Evolutionary conservation across 1,284 basidiomycete genomes (phyloP), one percentile per base, ranked within the genome.

Genomic region (Stygiomarasmius scandens): DNA sequence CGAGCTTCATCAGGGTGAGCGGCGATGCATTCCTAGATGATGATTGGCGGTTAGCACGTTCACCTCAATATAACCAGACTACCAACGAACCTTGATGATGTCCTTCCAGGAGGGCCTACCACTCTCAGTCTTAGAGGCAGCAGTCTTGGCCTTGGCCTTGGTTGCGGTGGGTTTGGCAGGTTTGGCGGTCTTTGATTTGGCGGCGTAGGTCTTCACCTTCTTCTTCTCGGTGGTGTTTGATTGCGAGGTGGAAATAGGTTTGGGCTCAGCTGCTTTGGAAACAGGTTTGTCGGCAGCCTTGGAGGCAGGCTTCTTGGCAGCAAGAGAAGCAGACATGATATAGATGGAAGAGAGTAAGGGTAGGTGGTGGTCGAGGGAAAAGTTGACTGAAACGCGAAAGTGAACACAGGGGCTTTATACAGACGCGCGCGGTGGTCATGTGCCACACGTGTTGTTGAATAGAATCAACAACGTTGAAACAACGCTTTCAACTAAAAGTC

Each of bases 1-100:
- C 89, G 85, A 36, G 81, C 77, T 43, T 90, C 89, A 52, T 84
- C 84, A 60, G 84, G 83, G 70, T 89, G 79, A 29, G 76, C 79
- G 54, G 75, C 67, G 72, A 94, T 89, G 66, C 87, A 89, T 75
- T 92, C 89, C 84, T 86, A 63, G 22, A 32, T 32, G 12, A 32
- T 12, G 12, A 32, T 32, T 32, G 29, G 29, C 29, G 29, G 29
- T 32, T 32, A 32, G 12, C 29, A 32, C 12, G 24, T 23, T 10
- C 44, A 52, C 38, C 46, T 62, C 59, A n/a, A 60, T 47, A 58
- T 32, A 41, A 44, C 51, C 25, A 58, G 34, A 61, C 6, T n/a
- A 41, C 50, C 36, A 63, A 51, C 14, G 22, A 61, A 84, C 85
- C 66, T 72, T 82, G 68, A 87, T 79, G 55, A 87, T 85, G 23